A percentile compares a stretch with the other conserved stretches of the same genome.
phyloP scores from a whole-genome alignment of 2,329 filamentous ascomycete genomes.

The Paramyrothecium roridum region DNA sequence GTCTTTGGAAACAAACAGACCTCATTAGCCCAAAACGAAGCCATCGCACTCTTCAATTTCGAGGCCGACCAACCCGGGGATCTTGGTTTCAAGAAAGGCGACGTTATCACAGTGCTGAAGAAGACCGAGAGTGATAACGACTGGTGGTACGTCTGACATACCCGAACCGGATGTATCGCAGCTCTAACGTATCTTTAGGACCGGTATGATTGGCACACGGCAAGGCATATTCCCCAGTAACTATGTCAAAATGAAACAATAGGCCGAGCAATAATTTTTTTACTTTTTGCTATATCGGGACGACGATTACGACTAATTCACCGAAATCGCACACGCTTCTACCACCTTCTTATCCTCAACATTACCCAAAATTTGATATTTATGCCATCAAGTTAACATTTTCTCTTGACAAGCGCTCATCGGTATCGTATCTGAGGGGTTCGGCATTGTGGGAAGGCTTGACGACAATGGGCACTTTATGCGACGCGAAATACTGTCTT shows the following conservation, averaged over 20 bases:
- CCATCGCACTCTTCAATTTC: slow-evolving; percentile 88
- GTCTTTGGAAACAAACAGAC: slow-evolving; percentile 64
- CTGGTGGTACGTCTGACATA: slow-evolving; percentile 71
- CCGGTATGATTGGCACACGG: slow-evolving; percentile 77
- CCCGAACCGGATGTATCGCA: background rate
- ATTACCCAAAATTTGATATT: too few relatives aligned
- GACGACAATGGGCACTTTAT: too few relatives aligned
- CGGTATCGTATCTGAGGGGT: too few relatives aligned
- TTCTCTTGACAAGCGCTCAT: too few relatives aligned
- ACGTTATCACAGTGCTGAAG: slow-evolving; percentile 92
- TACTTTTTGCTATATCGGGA: too few relatives aligned
- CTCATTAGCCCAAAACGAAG: slow-evolving; percentile 69
- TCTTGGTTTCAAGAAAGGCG: slow-evolving; percentile 94
- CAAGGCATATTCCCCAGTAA: slow-evolving; percentile 93
- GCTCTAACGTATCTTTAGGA: slow-evolving; percentile 49
- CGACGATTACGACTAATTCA: background rate
- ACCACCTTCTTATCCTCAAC: too few relatives aligned
- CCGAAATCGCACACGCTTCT: too few relatives aligned
- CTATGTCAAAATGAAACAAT: slow-evolving; percentile 66
- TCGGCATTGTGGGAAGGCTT: too few relatives aligned
- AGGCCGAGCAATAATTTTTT: slow-evolving; percentile 3
- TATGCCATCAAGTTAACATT: too few relatives aligned
- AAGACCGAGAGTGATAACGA: slow-evolving; percentile 91
- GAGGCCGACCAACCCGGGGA: slow-evolving; percentile 92
- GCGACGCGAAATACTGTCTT: background rate